Conservation (phyloP, 441 rosid species). For the Populus hybrid region DNA sequence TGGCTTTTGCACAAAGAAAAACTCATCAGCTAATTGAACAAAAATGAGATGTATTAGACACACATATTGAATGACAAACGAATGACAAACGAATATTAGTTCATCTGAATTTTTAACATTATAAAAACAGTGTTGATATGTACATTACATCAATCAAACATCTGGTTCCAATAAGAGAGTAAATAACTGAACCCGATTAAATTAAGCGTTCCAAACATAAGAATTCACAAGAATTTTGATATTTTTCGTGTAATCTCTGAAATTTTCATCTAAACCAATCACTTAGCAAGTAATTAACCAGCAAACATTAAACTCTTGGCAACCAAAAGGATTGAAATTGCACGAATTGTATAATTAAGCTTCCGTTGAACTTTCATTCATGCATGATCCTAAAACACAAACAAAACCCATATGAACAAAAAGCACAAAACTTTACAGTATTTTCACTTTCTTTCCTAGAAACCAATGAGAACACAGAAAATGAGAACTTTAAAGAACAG, state of each 20-base stretch:
- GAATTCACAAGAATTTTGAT: not conserved
- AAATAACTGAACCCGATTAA: not conserved
- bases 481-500: not conserved
- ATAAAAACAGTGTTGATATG: no score
- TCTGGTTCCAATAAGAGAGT: not conserved
- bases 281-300: not conserved
- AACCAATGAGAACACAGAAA: not conserved
- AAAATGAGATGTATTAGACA: slow-evolving; percentile 13
- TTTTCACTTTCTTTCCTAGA: not conserved
- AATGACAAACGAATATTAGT: not conserved
- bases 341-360: not conserved
- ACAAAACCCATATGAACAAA: not conserved
- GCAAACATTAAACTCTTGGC: not conserved
- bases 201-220: not conserved
- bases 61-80: not conserved
- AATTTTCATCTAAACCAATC: not conserved
- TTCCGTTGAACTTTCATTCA: not conserved
- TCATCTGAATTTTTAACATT: not conserved
- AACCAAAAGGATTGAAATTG: not conserved
- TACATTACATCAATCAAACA: not conserved
- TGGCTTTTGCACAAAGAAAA: slow-evolving; percentile 46
- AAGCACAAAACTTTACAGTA: not conserved
- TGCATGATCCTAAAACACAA: not conserved
- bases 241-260: not conserved
- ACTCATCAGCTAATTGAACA: slow-evolving; percentile 33